phyloP scores from a whole-genome alignment of 2,329 filamentous ascomycete species.

The Pseudocercospora musae region DNA sequence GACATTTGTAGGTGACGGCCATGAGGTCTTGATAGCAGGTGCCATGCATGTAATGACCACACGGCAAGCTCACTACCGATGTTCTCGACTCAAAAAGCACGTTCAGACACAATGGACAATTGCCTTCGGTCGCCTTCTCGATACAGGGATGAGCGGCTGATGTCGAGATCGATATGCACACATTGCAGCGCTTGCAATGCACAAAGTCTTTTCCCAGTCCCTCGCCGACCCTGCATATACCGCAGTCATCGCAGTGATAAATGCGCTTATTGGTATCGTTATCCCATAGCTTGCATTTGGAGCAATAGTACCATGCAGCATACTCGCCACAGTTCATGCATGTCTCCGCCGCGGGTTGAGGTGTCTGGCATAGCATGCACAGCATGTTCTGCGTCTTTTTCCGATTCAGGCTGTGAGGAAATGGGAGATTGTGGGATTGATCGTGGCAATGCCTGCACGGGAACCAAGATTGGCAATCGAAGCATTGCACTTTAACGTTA shows the following conservation, averaged over 20 bases:
- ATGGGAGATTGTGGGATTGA: slow-evolving; percentile 63
- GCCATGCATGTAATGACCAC: slow-evolving; percentile 92
- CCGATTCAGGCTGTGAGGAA: slow-evolving; percentile 60
- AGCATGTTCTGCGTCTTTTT: slow-evolving; percentile 91
- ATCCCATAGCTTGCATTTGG: slow-evolving; percentile 95
- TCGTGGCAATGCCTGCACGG: slow-evolving; percentile 95
- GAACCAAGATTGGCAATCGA: slow-evolving; percentile 85
- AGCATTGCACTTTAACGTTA: slow-evolving; percentile 95
- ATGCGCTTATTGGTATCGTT: slow-evolving; percentile 87
- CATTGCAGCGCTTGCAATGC: slow-evolving; percentile 96
- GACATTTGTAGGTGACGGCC: slow-evolving; percentile 88
- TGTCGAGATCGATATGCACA: slow-evolving; percentile 87
- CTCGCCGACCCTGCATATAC: slow-evolving; percentile 86
- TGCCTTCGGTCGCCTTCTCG: slow-evolving; percentile 87
- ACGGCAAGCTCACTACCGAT: slow-evolving; percentile 89
- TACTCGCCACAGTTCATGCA: slow-evolving; percentile 74
- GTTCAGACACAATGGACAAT: slow-evolving; percentile 94
- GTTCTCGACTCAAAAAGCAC: slow-evolving; percentile 92
- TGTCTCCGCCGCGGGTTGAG: slow-evolving; percentile 75
- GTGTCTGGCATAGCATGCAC: slow-evolving; percentile 88
- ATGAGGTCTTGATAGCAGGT: slow-evolving; percentile 86
- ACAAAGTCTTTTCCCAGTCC: slow-evolving; percentile 96
- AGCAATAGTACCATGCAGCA: slow-evolving; percentile 87
- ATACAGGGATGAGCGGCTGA: slow-evolving; percentile 87
- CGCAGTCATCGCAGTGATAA: slow-evolving; percentile 94